Evolutionary conservation across 2,329 filamentous ascomycete species (phyloP).

Genomic region (Colletotrichum cordylinicola): DNA sequence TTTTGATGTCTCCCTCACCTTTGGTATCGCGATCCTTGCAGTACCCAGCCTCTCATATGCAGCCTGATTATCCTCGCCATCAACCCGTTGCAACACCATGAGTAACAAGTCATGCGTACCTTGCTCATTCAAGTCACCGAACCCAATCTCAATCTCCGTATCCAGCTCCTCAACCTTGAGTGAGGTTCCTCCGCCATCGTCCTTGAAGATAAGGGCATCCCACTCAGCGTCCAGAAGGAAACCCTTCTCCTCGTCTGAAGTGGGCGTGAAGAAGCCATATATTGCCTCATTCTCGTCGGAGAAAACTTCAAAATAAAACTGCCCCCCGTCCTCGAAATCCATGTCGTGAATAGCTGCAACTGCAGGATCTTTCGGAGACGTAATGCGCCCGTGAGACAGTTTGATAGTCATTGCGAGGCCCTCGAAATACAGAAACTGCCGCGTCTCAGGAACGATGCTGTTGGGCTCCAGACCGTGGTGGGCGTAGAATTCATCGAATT

Average conservation of each 20-base stretch:
- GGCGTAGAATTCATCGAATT: background rate
- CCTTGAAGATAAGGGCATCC: background rate
- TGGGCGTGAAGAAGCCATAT: background rate
- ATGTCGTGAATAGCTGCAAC: fast-evolving
- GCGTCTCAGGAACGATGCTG: background rate
- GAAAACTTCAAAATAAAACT: background rate
- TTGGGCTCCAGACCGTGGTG: background rate
- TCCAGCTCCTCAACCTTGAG: background rate
- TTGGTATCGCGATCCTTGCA: background rate
- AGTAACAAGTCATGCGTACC: background rate
- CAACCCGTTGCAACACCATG: background rate
- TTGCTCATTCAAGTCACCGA: background rate
- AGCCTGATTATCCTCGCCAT: background rate
- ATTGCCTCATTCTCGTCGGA: background rate
- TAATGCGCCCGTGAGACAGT: background rate
- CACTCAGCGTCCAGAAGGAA: background rate
- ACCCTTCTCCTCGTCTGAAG: background rate
- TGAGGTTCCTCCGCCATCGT: background rate
- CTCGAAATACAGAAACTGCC: background rate
- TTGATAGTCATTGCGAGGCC: background rate
- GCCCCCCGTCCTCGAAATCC: background rate
- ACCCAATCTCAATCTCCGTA: background rate
- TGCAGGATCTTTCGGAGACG: background rate
- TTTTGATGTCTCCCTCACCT: background rate
- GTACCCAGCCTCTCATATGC: background rate